phyloP scores from a whole-genome alignment of 805 yeast species.

The Pichia insulana region DNA sequence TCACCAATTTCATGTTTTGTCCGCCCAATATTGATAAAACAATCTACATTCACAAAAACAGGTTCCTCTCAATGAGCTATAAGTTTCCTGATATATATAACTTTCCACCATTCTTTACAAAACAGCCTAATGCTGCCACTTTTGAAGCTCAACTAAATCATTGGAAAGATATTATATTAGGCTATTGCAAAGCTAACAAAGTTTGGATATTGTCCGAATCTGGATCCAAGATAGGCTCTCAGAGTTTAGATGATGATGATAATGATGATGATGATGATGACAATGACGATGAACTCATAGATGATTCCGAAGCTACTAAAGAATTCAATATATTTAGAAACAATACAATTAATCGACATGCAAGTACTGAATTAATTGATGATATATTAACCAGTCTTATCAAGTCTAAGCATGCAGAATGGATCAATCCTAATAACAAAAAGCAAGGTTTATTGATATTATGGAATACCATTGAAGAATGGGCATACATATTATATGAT shows the following conservation, averaged over 20 bases:
- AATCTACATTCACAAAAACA: no score
- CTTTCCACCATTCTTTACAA: slow-evolving; percentile 89
- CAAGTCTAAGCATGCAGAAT: slow-evolving; percentile 46
- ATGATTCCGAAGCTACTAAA: slow-evolving; percentile 10
- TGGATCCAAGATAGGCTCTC: slow-evolving; percentile 21
- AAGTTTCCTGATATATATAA: slow-evolving; percentile 44
- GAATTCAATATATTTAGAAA: slow-evolving; percentile 39
- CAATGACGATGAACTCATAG: slow-evolving; percentile 15
- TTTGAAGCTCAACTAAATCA: slow-evolving; percentile 68
- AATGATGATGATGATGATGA: slow-evolving; percentile 23
- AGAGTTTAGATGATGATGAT: slow-evolving; percentile 10
- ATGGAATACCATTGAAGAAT: slow-evolving; percentile 61
- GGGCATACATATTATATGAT: slow-evolving; percentile 57
- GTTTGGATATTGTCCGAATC: slow-evolving; percentile 44
- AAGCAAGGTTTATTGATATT: slow-evolving; percentile 44
- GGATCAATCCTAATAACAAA: slow-evolving; percentile 38
- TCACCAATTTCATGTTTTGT: no score
- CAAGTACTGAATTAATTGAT: slow-evolving; percentile 44
- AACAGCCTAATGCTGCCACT: slow-evolving; percentile 76
- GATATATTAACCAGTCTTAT: slow-evolving; percentile 54
- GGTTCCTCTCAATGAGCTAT: neutral
- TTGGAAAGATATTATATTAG: slow-evolving; percentile 62
- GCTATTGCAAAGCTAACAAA: slow-evolving; percentile 47
- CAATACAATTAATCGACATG: slow-evolving; percentile 39
- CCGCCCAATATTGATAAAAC: no score